Conservation (phyloP, 2,329 filamentous ascomycete species). For the Onygenales sp. region DNA sequence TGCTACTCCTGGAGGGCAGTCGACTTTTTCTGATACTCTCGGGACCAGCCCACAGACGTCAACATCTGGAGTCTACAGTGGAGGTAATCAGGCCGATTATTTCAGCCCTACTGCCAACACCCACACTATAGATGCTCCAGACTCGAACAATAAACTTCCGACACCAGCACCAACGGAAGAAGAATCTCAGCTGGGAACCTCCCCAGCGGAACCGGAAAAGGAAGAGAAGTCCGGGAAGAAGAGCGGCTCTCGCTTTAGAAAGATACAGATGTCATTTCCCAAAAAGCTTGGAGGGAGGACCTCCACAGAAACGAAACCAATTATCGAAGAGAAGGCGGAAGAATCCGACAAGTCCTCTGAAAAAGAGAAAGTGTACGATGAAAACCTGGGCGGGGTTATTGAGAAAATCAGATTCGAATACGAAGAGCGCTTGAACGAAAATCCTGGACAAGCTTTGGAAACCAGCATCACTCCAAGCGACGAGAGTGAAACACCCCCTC, state of each 20-base stretch:
- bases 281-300: slow-evolving; percentile 67
- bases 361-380: slow-evolving; percentile 36
- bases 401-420: slow-evolving; percentile 38
- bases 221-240: slow-evolving; percentile 53
- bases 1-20: slow-evolving; percentile 50
- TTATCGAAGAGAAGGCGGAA: slow-evolving; percentile 63
- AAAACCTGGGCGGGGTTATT: slow-evolving; percentile 37
- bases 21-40: slow-evolving; percentile 17
- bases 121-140: slow-evolving; percentile 14
- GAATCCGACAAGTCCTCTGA: slow-evolving; percentile 45
- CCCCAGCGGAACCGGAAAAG: slow-evolving; percentile 31
- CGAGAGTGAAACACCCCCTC: slow-evolving; percentile 35
- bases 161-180: slow-evolving; percentile 14
- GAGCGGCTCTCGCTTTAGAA: slow-evolving; percentile 61
- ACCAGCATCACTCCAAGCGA: slow-evolving; percentile 34
- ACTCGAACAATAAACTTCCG: slow-evolving; percentile 23
- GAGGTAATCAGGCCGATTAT: slow-evolving; percentile 6
- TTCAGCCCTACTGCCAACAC: slow-evolving; percentile 5
- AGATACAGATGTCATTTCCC: slow-evolving; percentile 65
- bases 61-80: slow-evolving; percentile 15
- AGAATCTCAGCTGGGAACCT: slow-evolving; percentile 2
- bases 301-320: slow-evolving; percentile 58
- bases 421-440: slow-evolving; percentile 30
- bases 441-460: slow-evolving; percentile 27
- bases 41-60: slow-evolving; percentile 23